Evolutionary conservation across 768 basidiomycete species (phyloP), one percentile per base, ranked within the genome.

Genomic region (Mycena epipterygia): DNA sequence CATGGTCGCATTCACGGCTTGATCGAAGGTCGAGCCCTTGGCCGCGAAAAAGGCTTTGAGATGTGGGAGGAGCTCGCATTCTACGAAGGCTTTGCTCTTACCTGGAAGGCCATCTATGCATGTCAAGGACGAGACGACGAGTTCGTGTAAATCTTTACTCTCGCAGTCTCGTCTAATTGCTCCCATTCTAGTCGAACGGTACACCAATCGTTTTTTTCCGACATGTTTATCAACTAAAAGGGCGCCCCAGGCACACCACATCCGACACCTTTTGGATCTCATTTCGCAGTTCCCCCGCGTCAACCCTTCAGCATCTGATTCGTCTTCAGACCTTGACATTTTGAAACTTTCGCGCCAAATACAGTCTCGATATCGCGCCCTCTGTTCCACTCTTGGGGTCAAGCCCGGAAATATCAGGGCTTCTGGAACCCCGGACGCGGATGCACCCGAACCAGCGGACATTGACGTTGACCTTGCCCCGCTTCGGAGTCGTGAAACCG

Each of bases 61-160:
- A 91, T 98, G 81, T 98, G 96, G 96, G 97, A 98, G 79, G 97
- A 99, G 79, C 87, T 99, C 16, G 96, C 95, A 2, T 98, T 92
- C 75, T 97, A 97, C 78, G 89, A 97, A 75, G 97, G 96, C 7
- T 93, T 93, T 74, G 95, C 95, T 3, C 70, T 76, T 63, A 88
- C 90, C 64, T 98, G 95, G 94, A 79, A 83, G 68, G 84, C 84
- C 2, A 81, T 94, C 61, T 83, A 83, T 46, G 74, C 80, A 25
- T 81, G 80, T 60, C 83, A 85, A 64, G 81, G 79, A 5, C 78
- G 79, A 17, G 78, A 76, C 55, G 85, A 90, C 75, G 86, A 89
- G 90, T 90, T 74, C 64, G 88, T 84, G 5, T 42, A 11, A 17
- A 53, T 27, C 25, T 19, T 5, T 27, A 21, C 33, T 33, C n/a